A percentile compares a stretch with the other conserved stretches of the same genome.
Conservation (phyloP, 371 early-diverging fungal species). For the Lichtheimia ornata region DNA sequence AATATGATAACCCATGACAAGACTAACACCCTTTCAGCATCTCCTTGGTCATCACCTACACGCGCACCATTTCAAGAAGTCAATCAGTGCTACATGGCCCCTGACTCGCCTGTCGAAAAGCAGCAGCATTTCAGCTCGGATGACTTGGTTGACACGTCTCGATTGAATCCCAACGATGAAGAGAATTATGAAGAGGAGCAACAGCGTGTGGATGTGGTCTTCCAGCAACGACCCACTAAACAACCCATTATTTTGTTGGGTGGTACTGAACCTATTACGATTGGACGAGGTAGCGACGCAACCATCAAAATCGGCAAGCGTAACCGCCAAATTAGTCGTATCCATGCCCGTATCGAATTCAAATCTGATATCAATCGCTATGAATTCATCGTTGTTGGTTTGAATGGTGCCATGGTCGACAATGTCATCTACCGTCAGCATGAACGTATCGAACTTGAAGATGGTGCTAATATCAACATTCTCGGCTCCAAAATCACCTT, state of each 20-base stretch:
- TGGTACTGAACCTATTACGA: slow-evolving; percentile 49
- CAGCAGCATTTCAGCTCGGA: slow-evolving; percentile 29
- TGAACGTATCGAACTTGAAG: slow-evolving; percentile 26
- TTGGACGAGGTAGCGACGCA: slow-evolving; percentile 59
- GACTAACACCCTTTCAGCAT: neutral
- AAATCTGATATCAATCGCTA: slow-evolving; percentile 27
- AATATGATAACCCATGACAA: too few species aligned
- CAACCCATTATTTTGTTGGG: slow-evolving; percentile 26
- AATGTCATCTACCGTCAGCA: slow-evolving; percentile 35
- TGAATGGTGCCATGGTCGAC: slow-evolving; percentile 54
- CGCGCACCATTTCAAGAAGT: slow-evolving; percentile 12
- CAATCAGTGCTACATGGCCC: neutral
- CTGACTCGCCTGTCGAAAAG: slow-evolving; percentile 14
- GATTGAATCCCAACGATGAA: slow-evolving; percentile 5
- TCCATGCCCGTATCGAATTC: slow-evolving; percentile 57
- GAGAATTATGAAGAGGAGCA: neutral
- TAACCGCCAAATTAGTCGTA: slow-evolving; percentile 61
- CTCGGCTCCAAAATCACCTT: slow-evolving; percentile 27
- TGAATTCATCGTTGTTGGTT: slow-evolving; percentile 55
- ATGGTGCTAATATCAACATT: slow-evolving; percentile 40
- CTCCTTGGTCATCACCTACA: neutral
- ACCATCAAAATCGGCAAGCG: slow-evolving; percentile 60
- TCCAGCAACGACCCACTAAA: slow-evolving; percentile 3
- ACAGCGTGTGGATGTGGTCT: slow-evolving; percentile 9
- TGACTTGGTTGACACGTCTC: slow-evolving; percentile 34